Evolutionary conservation across 768 basidiomycete genomes (phyloP).

Genomic region (Suillus spraguei): DNA sequence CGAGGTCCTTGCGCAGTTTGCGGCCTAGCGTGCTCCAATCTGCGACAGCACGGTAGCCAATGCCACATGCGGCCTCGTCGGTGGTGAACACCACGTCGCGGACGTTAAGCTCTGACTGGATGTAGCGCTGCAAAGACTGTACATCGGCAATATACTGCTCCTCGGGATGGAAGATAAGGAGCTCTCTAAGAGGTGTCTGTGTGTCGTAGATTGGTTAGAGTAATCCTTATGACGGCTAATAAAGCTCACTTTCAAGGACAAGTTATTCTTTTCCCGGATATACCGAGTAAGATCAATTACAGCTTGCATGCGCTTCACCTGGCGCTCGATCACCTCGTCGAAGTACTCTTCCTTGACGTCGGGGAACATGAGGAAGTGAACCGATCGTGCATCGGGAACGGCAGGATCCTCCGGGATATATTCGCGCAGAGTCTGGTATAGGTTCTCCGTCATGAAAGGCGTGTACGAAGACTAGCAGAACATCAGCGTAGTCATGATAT

Average conservation of each 20-base stretch:
- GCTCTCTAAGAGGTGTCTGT: slow-evolving; percentile 89
- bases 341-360: slow-evolving; percentile 94
- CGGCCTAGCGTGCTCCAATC: slow-evolving; percentile 95
- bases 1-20: slow-evolving; percentile 91
- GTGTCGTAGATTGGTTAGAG: slow-evolving; percentile 2
- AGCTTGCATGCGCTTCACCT: slow-evolving; percentile 92
- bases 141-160: slow-evolving; percentile 84
- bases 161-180: slow-evolving; percentile 92
- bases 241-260: slow-evolving; percentile 83
- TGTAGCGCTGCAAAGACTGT: slow-evolving; percentile 81
- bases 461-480: slow-evolving; percentile 87
- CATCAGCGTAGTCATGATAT: slow-evolving; percentile 1
- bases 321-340: slow-evolving; percentile 89
- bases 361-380: slow-evolving; percentile 96
- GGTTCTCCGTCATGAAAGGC: slow-evolving; percentile 95
- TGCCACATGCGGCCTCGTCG: slow-evolving; percentile 83
- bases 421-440: slow-evolving; percentile 88
- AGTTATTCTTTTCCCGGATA: slow-evolving; percentile 82
- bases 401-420: slow-evolving; percentile 79
- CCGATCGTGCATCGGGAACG: slow-evolving; percentile 80
- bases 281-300: slow-evolving; percentile 92
- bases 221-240: slow-evolving; percentile 2
- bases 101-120: slow-evolving; percentile 94
- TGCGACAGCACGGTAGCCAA: slow-evolving; percentile 88
- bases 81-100: slow-evolving; percentile 88